A percentile compares a stretch with the other conserved stretches of the same genome.
Evolutionary conservation across 192 early-diverging fungal genomes (phyloP).

Genomic region (Dispira simplex): DNA sequence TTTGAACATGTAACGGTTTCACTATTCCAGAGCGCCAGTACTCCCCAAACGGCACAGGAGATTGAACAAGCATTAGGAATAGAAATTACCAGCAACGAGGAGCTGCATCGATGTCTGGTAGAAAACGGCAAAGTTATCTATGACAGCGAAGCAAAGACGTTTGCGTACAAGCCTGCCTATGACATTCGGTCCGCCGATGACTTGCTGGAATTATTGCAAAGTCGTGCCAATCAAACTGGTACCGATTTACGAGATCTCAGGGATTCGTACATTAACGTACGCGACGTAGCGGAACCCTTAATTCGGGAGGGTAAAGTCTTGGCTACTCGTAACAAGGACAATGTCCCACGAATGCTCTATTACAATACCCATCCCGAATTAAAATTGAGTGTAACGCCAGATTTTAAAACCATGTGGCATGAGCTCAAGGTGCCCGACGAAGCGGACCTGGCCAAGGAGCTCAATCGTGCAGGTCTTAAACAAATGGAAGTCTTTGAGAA

Average conservation of each 20-base stretch:
- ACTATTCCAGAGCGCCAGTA: constrained; percentile 30
- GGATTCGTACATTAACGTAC: constrained; percentile 53
- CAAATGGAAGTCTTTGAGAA: constrained; percentile 57
- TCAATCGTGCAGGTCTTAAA: constrained; percentile 51
- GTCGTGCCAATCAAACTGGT: constrained; percentile 36
- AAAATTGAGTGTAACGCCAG: constrained; percentile 20
- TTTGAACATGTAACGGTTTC: constrained; percentile 19
- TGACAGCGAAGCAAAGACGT: constrained; percentile 33
- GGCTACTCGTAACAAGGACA: constrained; percentile 48
- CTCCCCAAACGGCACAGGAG: constrained; percentile 39
- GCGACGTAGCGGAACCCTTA: constrained; percentile 35
- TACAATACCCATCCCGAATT: constrained; percentile 32
- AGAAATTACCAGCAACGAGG: constrained; percentile 34
- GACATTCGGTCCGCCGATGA: constrained; percentile 57
- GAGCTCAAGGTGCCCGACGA: constrained; percentile 52
- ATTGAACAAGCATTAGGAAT: constrained; percentile 34
- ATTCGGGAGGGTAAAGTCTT: constrained; percentile 36
- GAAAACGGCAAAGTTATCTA: constrained; percentile 50
- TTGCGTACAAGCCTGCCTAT: constrained; percentile 63
- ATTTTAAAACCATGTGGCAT: constrained; percentile 62
- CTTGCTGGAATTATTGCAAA: constrained; percentile 39
- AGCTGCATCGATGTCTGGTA: constrained; percentile 36
- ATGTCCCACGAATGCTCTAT: constrained; percentile 42
- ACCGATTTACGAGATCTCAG: constrained; percentile 60
- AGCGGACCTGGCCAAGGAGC: constrained; percentile 47